Evolutionary conservation across 192 early-diverging fungal genomes (phyloP), one percentile per base, ranked within the genome.

Genomic region (Paraglomus occultum): DNA sequence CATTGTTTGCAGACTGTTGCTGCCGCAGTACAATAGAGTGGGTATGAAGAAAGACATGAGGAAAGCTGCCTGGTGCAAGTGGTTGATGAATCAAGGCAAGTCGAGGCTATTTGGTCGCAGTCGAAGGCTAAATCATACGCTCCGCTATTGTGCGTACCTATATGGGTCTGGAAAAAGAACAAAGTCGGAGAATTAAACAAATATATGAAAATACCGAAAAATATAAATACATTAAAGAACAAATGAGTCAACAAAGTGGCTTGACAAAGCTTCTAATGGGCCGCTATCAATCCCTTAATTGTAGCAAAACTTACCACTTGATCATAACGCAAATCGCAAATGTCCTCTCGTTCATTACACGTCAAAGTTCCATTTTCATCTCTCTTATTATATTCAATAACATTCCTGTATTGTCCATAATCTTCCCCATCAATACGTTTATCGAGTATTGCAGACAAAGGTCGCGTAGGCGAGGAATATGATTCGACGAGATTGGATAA

Each of bases 271-370:
- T 17, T 17, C 6, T 54, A 51, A 22, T 1, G 31, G 31, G 31
- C 14, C 20, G 42, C 5, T 14, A 39, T 15, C 15, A 23, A 20
- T 51, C 48, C 9, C 60, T 17, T 64, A 17, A 44, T n/a, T 18
- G 10, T 38, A 64, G 8, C 14, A 52, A 51, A 11, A 12, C 51
- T 67, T 73, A 76, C 79, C 79, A 80, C 79, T 75, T 80, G 79
- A 48, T 80, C 70, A 49, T 77, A 80, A 17, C 75, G 46, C 14
- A 80, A 72, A 62, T 80, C 73, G 53, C 79, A 80, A 8, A 80
- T 44, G 40, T 74, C 71, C 9, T 70, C 52, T 11, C 70, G 45
- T 12, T 75, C 79, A 40, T 80, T 80, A 51, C 79, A 80, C 38
- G 53, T 47, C 70, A 80, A 67, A 14, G 46, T 31, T 31, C 31